Evolutionary conservation across 139 green algal species (phyloP).

Genomic region (Coelastrella sp.): DNA sequence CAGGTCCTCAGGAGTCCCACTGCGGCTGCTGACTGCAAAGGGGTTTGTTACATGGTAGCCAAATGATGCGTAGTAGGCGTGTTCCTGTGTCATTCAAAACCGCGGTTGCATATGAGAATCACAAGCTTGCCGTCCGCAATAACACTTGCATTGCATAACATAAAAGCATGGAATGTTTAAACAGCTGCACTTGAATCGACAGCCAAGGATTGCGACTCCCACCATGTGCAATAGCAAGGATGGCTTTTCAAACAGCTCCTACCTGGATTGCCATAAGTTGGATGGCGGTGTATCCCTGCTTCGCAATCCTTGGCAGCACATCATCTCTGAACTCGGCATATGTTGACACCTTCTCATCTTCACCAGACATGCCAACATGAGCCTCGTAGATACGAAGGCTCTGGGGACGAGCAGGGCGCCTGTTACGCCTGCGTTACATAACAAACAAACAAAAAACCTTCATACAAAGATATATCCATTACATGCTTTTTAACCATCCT

Average conservation of each 20-base stretch:
- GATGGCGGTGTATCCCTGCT: conserved; percentile 90
- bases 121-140: not conserved
- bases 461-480: no score
- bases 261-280: conserved; percentile 93
- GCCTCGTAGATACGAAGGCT: conserved; percentile 95
- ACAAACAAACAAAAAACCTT: not conserved
- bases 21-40: conserved; percentile 18
- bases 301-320: conserved; percentile 88
- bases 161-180: no score
- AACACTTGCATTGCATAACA: not conserved
- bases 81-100: conserved; percentile 70
- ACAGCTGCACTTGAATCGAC: no score
- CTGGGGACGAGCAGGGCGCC: conserved; percentile 62
- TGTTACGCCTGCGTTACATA: conserved; percentile 61
- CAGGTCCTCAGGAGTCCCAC: conserved; percentile 32
- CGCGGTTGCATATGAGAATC: not conserved
- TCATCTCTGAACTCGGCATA: conserved; percentile 88
- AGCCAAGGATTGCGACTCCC: not conserved
- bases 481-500: no score
- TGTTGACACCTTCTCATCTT: conserved; percentile 77
- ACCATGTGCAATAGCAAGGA: no score
- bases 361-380: conserved; percentile 95
- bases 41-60: conserved; percentile 96
- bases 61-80: conserved; percentile 95
- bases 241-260: not conserved